Conservation (phyloP, 164 flowering plant genomes). For the Dillenia turbinata region DNA sequence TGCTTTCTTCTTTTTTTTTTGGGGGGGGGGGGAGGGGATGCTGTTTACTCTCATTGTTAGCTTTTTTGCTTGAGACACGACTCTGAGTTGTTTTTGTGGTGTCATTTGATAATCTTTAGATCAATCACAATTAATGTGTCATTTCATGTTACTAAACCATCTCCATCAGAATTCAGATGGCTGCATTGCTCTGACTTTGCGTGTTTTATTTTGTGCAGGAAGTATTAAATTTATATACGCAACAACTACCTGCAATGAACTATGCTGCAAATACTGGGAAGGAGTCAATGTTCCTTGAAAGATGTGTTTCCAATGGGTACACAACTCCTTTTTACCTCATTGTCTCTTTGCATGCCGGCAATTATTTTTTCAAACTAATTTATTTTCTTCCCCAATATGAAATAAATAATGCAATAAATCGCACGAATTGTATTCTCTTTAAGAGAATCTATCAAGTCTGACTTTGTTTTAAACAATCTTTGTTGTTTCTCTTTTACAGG, state of each 20-base stretch:
- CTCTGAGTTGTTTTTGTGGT: background rate
- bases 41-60: background rate
- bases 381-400: background rate
- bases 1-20: too few species aligned
- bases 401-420: background rate
- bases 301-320: slow-evolving; percentile 82
- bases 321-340: background rate
- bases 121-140: background rate
- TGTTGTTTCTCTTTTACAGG: slow-evolving; percentile 33
- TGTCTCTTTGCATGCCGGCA: background rate
- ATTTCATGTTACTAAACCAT: background rate
- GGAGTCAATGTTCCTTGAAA: slow-evolving; percentile 71
- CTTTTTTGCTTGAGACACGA: background rate
- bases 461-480: slow-evolving; percentile 1
- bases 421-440: background rate
- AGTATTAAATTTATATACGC: slow-evolving; percentile 45
- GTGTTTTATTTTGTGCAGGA: slow-evolving; percentile 41
- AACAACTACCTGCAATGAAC: slow-evolving; percentile 81
- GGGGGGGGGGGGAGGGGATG: background rate
- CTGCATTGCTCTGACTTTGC: slow-evolving; percentile 1
- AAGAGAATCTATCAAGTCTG: background rate
- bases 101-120: background rate
- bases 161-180: too few species aligned
- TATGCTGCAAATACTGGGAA: slow-evolving; percentile 95
- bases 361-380: background rate